A percentile compares a stretch with the other conserved stretches of the same genome.
phyloP scores from a whole-genome alignment of 176 grass and related monocot species.

The Stipa capillata region DNA sequence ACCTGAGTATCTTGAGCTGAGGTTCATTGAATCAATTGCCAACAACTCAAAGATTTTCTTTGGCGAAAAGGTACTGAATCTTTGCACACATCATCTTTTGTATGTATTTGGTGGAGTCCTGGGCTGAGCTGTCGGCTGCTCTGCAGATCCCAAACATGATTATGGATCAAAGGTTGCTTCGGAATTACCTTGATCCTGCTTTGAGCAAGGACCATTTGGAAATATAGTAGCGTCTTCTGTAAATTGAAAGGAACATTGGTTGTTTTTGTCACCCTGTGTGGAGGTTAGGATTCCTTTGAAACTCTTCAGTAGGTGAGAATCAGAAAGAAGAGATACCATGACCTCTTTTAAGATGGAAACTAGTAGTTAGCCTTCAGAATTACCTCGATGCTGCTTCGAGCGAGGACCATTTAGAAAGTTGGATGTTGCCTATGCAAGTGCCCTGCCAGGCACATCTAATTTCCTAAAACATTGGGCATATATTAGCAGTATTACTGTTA shows the following conservation, averaged over 20 bases:
- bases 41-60: conserved; percentile 99
- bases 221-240: conserved; percentile 1
- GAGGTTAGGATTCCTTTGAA: conserved; percentile 14
- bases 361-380: background rate
- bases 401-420: background rate
- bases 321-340: conserved; percentile 1
- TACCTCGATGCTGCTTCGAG: background rate
- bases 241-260: background rate
- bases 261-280: background rate
- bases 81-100: background rate
- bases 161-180: conserved; percentile 24
- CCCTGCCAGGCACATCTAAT: background rate
- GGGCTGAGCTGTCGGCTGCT: background rate
- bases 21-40: conserved; percentile 85
- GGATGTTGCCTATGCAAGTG: background rate
- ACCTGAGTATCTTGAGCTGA: conserved; percentile 84
- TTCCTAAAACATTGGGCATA: background rate
- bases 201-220: conserved; percentile 20
- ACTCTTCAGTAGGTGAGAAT: background rate
- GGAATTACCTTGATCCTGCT: conserved; percentile 7
- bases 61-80: conserved; percentile 69
- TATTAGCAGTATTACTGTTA: conserved; percentile 4
- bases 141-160: conserved; percentile 21
- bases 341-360: background rate
- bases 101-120: background rate